Conservation (phyloP, 441 rosid species). For the Pelargonium myrrhifolium region DNA sequence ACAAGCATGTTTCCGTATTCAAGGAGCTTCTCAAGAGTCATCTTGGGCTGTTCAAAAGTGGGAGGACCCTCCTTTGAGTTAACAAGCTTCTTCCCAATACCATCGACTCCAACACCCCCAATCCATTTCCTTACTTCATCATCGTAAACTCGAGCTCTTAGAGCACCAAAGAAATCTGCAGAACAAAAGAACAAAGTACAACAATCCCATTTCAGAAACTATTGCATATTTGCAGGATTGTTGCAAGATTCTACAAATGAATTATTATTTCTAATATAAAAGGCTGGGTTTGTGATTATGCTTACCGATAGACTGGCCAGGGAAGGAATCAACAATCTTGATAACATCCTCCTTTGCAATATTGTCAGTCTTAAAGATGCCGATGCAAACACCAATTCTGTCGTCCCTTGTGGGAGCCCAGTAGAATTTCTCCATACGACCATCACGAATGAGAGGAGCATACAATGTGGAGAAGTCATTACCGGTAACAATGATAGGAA, state of each 20-base stretch:
- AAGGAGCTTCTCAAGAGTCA: conserved; percentile 65
- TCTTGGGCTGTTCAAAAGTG: conserved; percentile 63
- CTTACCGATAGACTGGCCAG: conserved; percentile 97
- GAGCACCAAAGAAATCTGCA: conserved; percentile 86
- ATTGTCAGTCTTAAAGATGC: conserved; percentile 67
- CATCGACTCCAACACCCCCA: conserved; percentile 45
- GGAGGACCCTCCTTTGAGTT: conserved; percentile 87
- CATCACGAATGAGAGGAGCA: conserved; percentile 91
- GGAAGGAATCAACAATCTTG: conserved; percentile 79
- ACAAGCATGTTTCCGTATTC: conserved; percentile 90
- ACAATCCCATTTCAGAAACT: background rate
- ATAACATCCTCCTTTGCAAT: conserved; percentile 44
- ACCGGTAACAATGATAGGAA: conserved; percentile 80
- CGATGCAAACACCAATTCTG: conserved; percentile 84
- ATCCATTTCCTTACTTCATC: conserved; percentile 96
- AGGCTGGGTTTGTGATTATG: no score
- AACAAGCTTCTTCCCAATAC: conserved; percentile 71
- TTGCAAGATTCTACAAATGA: no score
- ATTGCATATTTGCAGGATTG: background rate
- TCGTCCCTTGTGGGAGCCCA: conserved; percentile 98
- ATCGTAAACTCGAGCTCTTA: conserved; percentile 93
- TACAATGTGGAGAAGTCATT: conserved; percentile 95
- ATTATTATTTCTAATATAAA: no score
- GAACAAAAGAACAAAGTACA: background rate
- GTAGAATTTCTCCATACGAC: conserved; percentile 97